Base-by-base conservation (phyloP, 2,329 filamentous ascomycete genomes). In the Aureobasidium sp. region DNA sequence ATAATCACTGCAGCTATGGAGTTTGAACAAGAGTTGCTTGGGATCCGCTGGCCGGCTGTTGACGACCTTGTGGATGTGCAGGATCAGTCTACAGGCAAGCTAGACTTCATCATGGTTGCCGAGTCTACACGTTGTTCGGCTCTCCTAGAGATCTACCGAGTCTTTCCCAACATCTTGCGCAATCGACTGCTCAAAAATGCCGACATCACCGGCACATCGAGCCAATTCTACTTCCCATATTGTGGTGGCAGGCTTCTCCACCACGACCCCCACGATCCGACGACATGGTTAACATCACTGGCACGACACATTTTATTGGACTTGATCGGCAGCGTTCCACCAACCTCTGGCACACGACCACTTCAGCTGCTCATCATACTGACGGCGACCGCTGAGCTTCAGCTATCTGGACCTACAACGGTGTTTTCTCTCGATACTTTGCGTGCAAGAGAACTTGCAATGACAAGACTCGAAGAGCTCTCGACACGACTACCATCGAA, bases 341-440 rank as follows among this genome's bases (percentile, higher is more conserved):
- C 82, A 4, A 84, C 84, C 65, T 87, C 85, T 16, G 84, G 85
- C 40, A 87, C 85, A 3, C 78, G 84, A 67, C 85, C 84, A 68
- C 80, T 87, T 11, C 86, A 88, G 69, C 85, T 85, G 1, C 82
- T 88, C 62, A 71, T 87, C 23, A 77, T 88, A 10, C 82, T 87
- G n/a, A 81, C 82, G 1, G 79, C 82, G n/a, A 81, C 80, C 20
- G 83, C 81, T 54, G 85, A 87, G 68, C 77, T 87, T 29, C 80
- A 82, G n/a, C 77, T 82, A 33, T 78, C 82, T 27, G 40, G 29
- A 11, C 54, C 50, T 4, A 23, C 36, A 3, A 48, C 45, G n/a
- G 15, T 38, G 2, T 50, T 64, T 1, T 31, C 45, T 4, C 77
- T 69, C 1, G 73, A 74, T 63, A 70, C 86, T 20, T 77, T 79